These are phyloP conservation scores for Prototheca stagnorum DNA, from an alignment of 163 green algal genomes.

Conservation along the genomic window DNA sequence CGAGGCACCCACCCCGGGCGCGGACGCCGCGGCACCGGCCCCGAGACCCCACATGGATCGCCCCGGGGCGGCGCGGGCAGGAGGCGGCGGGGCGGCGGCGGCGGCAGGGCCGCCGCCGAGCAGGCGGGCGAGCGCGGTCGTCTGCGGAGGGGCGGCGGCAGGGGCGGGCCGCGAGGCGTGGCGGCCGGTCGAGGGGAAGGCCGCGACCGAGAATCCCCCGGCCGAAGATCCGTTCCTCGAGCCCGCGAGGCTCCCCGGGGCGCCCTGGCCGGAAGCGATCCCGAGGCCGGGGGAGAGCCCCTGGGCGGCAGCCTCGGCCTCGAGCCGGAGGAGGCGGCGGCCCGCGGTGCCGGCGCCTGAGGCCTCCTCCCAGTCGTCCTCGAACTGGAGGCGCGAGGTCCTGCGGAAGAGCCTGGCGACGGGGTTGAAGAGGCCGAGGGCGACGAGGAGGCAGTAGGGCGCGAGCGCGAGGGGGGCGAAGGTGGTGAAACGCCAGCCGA, in stretches of 20 bases:
- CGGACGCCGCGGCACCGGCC: no score
- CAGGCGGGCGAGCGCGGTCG: no score
- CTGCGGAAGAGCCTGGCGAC: conserved; percentile 1
- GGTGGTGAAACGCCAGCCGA: conserved; percentile 35
- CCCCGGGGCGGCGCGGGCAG: no score
- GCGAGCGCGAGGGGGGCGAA: conserved; percentile 29
- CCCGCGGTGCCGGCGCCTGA: conserved; percentile 7
- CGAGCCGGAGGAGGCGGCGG: conserved; percentile 11
- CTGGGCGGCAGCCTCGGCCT: background rate
- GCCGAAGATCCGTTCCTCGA: no score
- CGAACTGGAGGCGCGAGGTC: conserved; percentile 11
- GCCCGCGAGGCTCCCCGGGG: background rate
- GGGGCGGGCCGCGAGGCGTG: background rate
- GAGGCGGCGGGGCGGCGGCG: no score
- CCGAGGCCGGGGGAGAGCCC: background rate
- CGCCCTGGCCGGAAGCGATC: background rate
- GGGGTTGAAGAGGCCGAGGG: conserved; percentile 4
- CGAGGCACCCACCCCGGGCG: no score
- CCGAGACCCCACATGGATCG: no score
- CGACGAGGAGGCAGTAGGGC: conserved; percentile 21
- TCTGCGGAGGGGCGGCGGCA: no score
- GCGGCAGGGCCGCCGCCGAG: no score
- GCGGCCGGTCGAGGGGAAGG: no score
- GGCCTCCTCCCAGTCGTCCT: conserved; percentile 26
- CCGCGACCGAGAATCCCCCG: background rate